Base-by-base conservation (phyloP, 805 yeast species). In the Komagataella kurtzmanii region DNA sequence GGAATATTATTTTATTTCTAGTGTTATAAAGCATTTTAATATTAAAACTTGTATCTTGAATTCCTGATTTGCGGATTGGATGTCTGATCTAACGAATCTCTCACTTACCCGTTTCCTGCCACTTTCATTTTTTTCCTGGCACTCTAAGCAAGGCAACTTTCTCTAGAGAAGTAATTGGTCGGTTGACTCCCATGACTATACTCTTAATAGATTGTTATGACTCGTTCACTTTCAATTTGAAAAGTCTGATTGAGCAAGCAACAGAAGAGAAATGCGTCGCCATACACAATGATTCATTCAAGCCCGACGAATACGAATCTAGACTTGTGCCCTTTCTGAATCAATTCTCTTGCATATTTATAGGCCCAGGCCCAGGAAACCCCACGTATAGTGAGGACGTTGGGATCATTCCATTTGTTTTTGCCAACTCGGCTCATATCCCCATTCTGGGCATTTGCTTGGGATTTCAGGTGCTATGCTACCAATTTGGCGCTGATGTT, bases 321-420 rank as follows among this genome's bases (percentile, higher is more conserved):
- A 71, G 70, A 36, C 68, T 85, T 49, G 57, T 58, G 5, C 53
- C 59, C 1, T 71, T 75, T 53, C 60, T 87, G 17, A 69, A 73
- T 0, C 60, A 69, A 6, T 81, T 88, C 57, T 88, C 85, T 53
- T 88, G 88, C 40, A 72, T 93, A 2, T 80, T 93, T 0, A 74
- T 93, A 7, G 99, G 99, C 0, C 99, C 99, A 0, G 99, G 99
- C 0, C 99, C 99, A 0, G 99, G 99, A 0, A 80, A 86, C 58
- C 99, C 99, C 0, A 65, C 67, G 1, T 68, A 70, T 58, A 60
- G 74, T 3, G 44, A 61, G 1, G 97, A 90, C 59, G 78, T 84
- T 24, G 97, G 96, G 0, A 74, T 88, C 8, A 78, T 90, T 14
- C 77, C 81, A 0, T 65, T 66, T 6, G 54, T 90, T 56, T 84